Base-by-base conservation (phyloP, 2,329 filamentous ascomycete genomes). In the Ceratocystis albifundus region DNA sequence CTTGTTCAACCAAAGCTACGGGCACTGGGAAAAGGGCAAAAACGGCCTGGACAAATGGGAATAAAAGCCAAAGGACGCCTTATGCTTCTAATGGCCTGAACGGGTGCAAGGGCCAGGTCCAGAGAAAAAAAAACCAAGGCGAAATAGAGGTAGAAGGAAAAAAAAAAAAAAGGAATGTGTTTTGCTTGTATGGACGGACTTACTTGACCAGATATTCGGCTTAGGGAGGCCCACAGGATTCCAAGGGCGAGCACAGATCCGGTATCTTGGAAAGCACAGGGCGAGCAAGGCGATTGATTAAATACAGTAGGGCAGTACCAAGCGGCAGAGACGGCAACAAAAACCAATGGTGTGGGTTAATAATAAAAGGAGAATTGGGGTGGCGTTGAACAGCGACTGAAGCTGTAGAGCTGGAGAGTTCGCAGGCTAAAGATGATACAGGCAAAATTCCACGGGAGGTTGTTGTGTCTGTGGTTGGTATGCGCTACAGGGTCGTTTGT, bases 251-350 rank as follows among this genome's bases (percentile, higher is more conserved):
- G 53, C 53, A 59, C 53, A 17, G 53, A 59, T 28, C 53, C 53
- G 36, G 53, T 59, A 59, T 59, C 12, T 59, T 30, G 53, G 53
- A 59, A 32, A 59, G 53, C 53, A 59, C 53, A 59, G 53, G 53
- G 25, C 28, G 7, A 32, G 28, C 4, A 25, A 30, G 28, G 25
- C 32, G 32, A 36, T 32, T 32, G 32, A 36, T 32, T 32, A 53
- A 53, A 25, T 25, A 22, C 46, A 17, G 53, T 4, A 8, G 25
- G 30, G 2, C 53, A 57, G 53, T 32, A 36, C 3, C 32, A 17
- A n/a, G 53, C 20, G 1, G 28, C 25, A 17, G 53, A 17, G 22
- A 30, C 4, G 12, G 28, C 28, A 17, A 17, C 10, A 17, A 17
- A 28, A 55, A 22, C 22, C 28, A 8, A 28, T 17, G 53, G 53